Evolutionary conservation across 1,284 basidiomycete genomes (phyloP).

Genomic region (Marasmius oreades): DNA sequence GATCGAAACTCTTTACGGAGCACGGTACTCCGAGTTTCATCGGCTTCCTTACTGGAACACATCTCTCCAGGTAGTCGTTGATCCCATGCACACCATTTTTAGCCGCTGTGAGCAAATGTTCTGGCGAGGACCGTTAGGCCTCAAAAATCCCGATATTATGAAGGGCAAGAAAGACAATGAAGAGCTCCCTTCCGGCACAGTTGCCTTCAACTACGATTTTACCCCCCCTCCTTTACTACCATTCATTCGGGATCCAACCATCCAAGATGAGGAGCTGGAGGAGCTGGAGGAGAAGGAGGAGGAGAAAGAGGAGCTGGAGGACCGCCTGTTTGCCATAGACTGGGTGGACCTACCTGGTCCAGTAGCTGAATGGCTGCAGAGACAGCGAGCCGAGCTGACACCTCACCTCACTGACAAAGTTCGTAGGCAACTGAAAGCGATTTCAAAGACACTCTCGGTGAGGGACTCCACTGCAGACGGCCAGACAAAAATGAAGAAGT

Average conservation of each 20-base stretch:
- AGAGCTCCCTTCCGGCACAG: not conserved
- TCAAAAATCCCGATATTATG: conserved; percentile 3
- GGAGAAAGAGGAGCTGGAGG: no score
- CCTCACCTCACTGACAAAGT: not conserved
- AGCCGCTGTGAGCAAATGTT: not conserved
- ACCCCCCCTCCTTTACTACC: conserved; percentile 3
- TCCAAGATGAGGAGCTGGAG: not conserved
- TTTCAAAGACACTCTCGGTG: not conserved
- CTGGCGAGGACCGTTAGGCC: conserved; percentile 6
- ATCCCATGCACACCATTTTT: conserved; percentile 10
- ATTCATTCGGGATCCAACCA: not conserved
- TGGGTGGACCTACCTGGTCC: not conserved
- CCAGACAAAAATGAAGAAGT: not conserved
- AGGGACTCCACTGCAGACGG: not conserved
- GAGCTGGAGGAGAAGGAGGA: not conserved
- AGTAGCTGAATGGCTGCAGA: not conserved
- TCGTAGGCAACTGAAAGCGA: not conserved
- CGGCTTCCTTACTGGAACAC: conserved; percentile 5
- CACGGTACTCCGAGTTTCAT: conserved; percentile 4
- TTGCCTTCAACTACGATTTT: conserved; percentile 10
- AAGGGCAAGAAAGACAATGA: not conserved
- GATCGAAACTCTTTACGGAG: conserved; percentile 2
- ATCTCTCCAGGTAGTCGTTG: conserved; percentile 1
- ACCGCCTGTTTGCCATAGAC: not conserved
- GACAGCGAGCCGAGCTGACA: not conserved